Base-by-base conservation (phyloP, 2,329 filamentous ascomycete genomes). In the Fonsecaea nubica region DNA sequence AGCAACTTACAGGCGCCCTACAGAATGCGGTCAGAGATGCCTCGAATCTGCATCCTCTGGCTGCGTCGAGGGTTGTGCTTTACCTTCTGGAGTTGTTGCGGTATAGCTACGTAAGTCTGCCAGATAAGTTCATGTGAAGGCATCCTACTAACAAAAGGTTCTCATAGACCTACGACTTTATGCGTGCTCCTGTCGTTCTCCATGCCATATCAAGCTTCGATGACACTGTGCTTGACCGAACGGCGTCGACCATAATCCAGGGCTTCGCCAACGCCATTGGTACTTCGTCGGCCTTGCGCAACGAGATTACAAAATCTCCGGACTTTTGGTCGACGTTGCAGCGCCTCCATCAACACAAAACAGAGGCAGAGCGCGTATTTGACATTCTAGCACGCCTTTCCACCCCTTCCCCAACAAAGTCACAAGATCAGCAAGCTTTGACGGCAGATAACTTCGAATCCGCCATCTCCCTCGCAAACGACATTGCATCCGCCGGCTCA, bases 381-480 rank as follows among this genome's bases (percentile, higher is more conserved):
- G 88, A 90, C 62, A 91, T 98, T n/a, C 83, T 97, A 0, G 90
- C 95, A 75, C 88, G 86, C 62, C 88, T 93, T 32, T 88, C 92
- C 1, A 56, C 60, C 6, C 86, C 90, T 13, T 85, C 85, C 2
- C 53, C 53, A 13, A 55, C 4, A 12, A 50, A 50, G 45, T 15
- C 53, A 35, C 45, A 40, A 40, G 85, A 87, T n/a, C 90, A 90
- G 18, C 89, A 91, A 13, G 91, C 93, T 5, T 91, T 99, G 58
- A 94, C 93, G 66, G 92, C 93, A 30, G 95, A 98, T 75, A 99
- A 99, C 73, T 99, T 98, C 74, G 93, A 97, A 75, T 89, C 92
- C 25, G 91, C 92, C 3, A 89, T 99, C 62, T 84, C 86, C 35
- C 83, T 99, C 25, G 85, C 97, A 30, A 96, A 96, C 73, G 91